A percentile compares a stretch with the other conserved stretches of the same genome.
phyloP scores from a whole-genome alignment of 2,329 filamentous ascomycete species.

The Nigrospora oryzae region DNA sequence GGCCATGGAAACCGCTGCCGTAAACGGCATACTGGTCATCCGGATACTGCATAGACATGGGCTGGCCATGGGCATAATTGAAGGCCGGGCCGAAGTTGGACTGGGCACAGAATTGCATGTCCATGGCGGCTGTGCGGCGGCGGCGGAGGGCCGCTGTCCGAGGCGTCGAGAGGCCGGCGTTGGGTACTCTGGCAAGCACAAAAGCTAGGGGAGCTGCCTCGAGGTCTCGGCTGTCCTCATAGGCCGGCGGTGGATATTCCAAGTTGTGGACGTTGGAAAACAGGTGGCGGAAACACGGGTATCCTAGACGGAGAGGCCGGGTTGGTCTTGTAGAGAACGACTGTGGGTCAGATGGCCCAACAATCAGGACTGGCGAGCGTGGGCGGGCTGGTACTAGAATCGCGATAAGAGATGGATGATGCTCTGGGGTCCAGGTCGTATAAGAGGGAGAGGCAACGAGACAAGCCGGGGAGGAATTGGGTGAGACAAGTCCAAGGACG shows the following conservation, averaged over 20 bases:
- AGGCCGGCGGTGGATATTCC: too few species aligned
- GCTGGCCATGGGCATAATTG: constrained; percentile 14
- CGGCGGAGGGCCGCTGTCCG: neutral
- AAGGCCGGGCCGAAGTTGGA: constrained; percentile 15
- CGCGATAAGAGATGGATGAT: too few species aligned
- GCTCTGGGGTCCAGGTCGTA: too few species aligned
- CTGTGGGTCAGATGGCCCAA: constrained; percentile 18
- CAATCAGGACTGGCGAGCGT: too few species aligned
- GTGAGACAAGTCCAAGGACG: constrained; percentile 11
- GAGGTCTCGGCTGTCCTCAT: too few species aligned
- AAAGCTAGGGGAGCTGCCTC: too few species aligned
- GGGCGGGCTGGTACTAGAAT: too few species aligned
- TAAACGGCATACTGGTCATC: constrained; percentile 17
- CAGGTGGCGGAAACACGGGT: too few species aligned
- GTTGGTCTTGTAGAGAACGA: constrained; percentile 17
- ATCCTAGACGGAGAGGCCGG: neutral
- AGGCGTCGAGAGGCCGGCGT: too few species aligned
- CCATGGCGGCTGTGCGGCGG: constrained; percentile 11
- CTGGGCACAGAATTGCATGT: constrained; percentile 18
- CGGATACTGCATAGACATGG: constrained; percentile 13
- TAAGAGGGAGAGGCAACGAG: too few species aligned
- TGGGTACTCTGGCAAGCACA: too few species aligned
- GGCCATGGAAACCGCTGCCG: constrained; percentile 9
- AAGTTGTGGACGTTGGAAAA: too few species aligned
- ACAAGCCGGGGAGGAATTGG: neutral